Evolutionary conservation across 495 filamentous ascomycete genomes (phyloP).

Genomic region (Chaetomium cochliodes): DNA sequence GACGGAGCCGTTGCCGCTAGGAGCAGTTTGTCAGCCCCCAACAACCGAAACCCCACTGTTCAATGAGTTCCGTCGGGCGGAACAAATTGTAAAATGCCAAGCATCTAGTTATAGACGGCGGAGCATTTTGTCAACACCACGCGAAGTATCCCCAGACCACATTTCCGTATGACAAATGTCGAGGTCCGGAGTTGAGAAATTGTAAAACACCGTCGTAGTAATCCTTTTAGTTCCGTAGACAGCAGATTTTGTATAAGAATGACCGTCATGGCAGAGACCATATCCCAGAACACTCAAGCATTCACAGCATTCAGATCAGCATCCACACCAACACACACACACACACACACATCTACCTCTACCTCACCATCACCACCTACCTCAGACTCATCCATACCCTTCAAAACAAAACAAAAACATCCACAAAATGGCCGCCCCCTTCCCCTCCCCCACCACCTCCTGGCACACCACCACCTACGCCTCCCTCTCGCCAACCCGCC

Average conservation of each 20-base stretch:
- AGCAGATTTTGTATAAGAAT: not conserved
- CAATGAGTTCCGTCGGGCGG: not conserved
- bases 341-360: not conserved
- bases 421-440: conserved; percentile 1
- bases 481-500: conserved; percentile 41
- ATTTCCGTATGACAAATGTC: not conserved
- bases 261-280: too few species aligned
- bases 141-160: not conserved
- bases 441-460: conserved; percentile 23
- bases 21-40: not conserved
- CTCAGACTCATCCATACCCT: too few species aligned
- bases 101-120: not conserved
- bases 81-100: not conserved
- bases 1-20: not conserved
- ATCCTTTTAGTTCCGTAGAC: too few species aligned
- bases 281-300: too few species aligned
- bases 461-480: conserved; percentile 45
- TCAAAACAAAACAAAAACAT: not conserved
- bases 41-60: not conserved
- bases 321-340: too few species aligned
- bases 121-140: conserved; percentile 12
- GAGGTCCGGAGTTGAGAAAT: not conserved
- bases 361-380: not conserved
- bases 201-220: not conserved
- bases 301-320: too few species aligned